phyloP scores from a whole-genome alignment of 306 rosid species.

The Malus sieversii region DNA sequence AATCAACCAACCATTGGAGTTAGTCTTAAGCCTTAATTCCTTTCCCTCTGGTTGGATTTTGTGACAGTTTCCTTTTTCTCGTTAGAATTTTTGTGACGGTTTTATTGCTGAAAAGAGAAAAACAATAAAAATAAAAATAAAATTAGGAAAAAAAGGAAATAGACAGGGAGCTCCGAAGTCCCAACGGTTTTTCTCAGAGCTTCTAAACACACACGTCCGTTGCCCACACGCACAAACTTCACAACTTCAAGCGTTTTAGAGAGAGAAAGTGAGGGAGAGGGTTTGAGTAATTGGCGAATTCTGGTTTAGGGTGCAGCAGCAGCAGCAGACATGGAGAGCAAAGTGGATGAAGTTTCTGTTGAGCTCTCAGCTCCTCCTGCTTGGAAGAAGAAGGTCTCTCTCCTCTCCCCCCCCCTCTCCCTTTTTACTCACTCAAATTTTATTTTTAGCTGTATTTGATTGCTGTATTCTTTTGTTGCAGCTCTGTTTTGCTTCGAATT shows the following conservation, averaged over 20 bases:
- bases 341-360: slow-evolving; percentile 50
- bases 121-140: background rate
- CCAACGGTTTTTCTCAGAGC: slow-evolving; percentile 16
- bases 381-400: slow-evolving; percentile 86
- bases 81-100: background rate
- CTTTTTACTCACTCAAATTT: background rate
- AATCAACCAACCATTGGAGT: too few relatives aligned
- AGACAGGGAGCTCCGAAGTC: slow-evolving; percentile 1
- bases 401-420: background rate
- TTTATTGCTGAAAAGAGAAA: background rate
- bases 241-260: background rate
- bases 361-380: slow-evolving; percentile 87
- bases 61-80: background rate
- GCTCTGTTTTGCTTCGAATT: background rate
- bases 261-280: background rate
- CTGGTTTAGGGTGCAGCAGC: background rate
- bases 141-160: background rate
- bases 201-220: background rate
- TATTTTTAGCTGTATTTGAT: background rate
- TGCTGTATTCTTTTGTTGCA: background rate
- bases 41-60: too few relatives aligned
- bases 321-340: slow-evolving; percentile 26
- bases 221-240: background rate
- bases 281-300: background rate
- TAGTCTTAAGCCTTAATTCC: too few relatives aligned